Percentiles rank a stretch among this genome's conserved stretches.
Evolutionary conservation across 2,329 filamentous ascomycete species (phyloP).

Genomic region (Epichloe hybrida): DNA sequence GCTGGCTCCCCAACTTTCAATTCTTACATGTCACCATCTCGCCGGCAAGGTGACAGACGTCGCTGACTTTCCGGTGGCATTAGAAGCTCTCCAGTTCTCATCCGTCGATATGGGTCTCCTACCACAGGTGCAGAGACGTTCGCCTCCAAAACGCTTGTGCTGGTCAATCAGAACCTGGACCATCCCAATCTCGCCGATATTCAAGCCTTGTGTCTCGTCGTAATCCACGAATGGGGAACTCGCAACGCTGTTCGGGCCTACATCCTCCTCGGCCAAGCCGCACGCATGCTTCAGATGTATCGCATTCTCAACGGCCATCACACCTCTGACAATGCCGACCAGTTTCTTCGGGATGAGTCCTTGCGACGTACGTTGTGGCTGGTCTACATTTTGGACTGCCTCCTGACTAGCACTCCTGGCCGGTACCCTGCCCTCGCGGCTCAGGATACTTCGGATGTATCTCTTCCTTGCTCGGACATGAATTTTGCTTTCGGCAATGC

Average conservation of each 20-base stretch:
- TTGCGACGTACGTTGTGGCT: conserved; percentile 49
- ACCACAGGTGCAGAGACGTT: conserved; percentile 45
- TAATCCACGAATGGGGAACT: conserved; percentile 50
- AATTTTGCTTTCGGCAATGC: conserved; percentile 50
- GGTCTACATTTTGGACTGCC: conserved; percentile 49
- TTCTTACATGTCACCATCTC: neutral
- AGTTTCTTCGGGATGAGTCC: conserved; percentile 47
- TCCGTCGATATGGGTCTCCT: conserved; percentile 44
- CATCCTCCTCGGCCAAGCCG: conserved; percentile 48
- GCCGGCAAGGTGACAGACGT: neutral
- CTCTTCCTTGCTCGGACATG: conserved; percentile 46
- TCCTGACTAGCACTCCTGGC: conserved; percentile 47
- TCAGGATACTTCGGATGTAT: conserved; percentile 40
- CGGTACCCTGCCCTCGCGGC: conserved; percentile 42
- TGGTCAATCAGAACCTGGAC: conserved; percentile 45
- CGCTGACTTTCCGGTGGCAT: neutral
- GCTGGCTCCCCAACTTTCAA: neutral
- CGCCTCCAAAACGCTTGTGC: conserved; percentile 41
- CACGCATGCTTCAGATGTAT: conserved; percentile 53
- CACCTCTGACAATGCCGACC: conserved; percentile 36
- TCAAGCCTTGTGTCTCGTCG: conserved; percentile 45
- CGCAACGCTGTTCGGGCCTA: conserved; percentile 49
- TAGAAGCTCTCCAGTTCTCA: conserved; percentile 42
- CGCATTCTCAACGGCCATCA: conserved; percentile 44
- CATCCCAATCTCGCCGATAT: conserved; percentile 47